phyloP scores from a whole-genome alignment of 2,329 filamentous ascomycete genomes.

The Paraphaeosphaeria sporulosa region DNA sequence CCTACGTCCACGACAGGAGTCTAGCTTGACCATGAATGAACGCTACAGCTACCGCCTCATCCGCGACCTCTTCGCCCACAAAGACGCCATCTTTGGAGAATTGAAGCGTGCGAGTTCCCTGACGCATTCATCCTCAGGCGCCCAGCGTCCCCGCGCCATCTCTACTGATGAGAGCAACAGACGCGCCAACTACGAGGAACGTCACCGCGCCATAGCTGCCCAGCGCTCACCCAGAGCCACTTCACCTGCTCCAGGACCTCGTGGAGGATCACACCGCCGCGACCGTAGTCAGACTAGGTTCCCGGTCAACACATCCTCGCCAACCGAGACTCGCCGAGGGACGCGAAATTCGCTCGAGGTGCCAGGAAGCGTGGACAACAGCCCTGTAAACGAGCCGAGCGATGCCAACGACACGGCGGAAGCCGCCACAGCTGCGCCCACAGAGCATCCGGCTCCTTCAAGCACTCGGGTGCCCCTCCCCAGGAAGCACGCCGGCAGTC shows the following conservation, averaged over 20 bases:
- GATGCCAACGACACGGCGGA: slow-evolving; percentile 49
- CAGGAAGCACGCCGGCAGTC: slow-evolving; percentile 45
- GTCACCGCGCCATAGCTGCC: slow-evolving; percentile 78
- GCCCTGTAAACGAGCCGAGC: slow-evolving; percentile 45
- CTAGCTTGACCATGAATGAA: slow-evolving; percentile 92
- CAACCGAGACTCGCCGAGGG: slow-evolving; percentile 61
- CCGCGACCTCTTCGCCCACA: slow-evolving; percentile 90
- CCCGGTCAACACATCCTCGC: slow-evolving; percentile 71
- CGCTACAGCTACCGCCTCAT: slow-evolving; percentile 90
- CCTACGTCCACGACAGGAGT: slow-evolving; percentile 85
- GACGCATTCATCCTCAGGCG: slow-evolving; percentile 64
- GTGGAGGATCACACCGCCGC: slow-evolving; percentile 61
- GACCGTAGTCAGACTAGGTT: slow-evolving; percentile 86
- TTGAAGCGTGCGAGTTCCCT: slow-evolving; percentile 87
- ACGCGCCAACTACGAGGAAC: slow-evolving; percentile 91
- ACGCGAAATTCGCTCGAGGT: slow-evolving; percentile 79
- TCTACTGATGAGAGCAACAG: slow-evolving; percentile 96
- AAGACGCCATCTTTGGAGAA: slow-evolving; percentile 93
- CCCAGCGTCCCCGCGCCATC: slow-evolving; percentile 79
- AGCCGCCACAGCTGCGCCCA: slow-evolving; percentile 17
- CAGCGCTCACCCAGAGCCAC: slow-evolving; percentile 71
- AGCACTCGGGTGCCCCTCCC: slow-evolving; percentile 45
- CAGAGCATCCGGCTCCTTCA: slow-evolving; percentile 42
- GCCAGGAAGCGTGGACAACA: slow-evolving; percentile 65
- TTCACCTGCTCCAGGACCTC: slow-evolving; percentile 71